These are phyloP conservation scores for Mikania micrantha DNA, from an alignment of 129 eudicot genomes.

Conservation along the genomic window DNA sequence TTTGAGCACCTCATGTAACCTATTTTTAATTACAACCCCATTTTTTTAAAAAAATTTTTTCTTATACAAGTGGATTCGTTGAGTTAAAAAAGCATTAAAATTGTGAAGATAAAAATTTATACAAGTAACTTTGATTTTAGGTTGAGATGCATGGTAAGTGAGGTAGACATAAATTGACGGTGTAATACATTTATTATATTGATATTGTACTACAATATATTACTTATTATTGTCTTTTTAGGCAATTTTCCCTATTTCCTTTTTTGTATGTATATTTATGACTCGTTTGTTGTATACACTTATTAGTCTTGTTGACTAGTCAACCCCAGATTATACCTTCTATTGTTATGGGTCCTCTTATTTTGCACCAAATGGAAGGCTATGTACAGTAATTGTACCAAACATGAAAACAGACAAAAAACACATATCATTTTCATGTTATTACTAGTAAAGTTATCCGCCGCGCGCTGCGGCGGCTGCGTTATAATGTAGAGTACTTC, in stretches of 20 bases:
- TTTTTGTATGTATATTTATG: constrained; percentile 17
- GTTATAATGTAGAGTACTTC: too few species aligned
- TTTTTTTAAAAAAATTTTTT: too few species aligned
- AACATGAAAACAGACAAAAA: constrained; percentile 11
- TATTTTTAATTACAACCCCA: too few species aligned
- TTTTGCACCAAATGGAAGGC: constrained; percentile 25
- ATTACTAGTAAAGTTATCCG: too few species aligned
- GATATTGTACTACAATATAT: background rate
- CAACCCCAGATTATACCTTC: constrained; percentile 35
- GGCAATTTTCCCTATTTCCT: constrained; percentile 23
- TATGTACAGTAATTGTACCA: constrained; percentile 24
- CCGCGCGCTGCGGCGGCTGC: too few species aligned
- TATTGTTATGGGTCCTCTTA: constrained; percentile 31
- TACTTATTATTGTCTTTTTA: constrained; percentile 38
- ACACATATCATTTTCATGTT: background rate
- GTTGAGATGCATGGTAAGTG: too few species aligned
- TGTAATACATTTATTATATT: constrained; percentile 25
- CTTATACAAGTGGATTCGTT: too few species aligned
- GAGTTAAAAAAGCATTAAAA: too few species aligned
- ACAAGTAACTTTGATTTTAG: background rate
- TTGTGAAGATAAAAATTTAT: too few species aligned
- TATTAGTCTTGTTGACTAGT: constrained; percentile 29
- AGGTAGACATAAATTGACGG: constrained; percentile 24
- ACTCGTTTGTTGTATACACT: constrained; percentile 20
- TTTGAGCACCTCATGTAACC: too few species aligned